Percentiles rank a stretch among this genome's conserved stretches.
phyloP scores from a whole-genome alignment of 192 early-diverging fungal species.

The Gigaspora rosea region DNA sequence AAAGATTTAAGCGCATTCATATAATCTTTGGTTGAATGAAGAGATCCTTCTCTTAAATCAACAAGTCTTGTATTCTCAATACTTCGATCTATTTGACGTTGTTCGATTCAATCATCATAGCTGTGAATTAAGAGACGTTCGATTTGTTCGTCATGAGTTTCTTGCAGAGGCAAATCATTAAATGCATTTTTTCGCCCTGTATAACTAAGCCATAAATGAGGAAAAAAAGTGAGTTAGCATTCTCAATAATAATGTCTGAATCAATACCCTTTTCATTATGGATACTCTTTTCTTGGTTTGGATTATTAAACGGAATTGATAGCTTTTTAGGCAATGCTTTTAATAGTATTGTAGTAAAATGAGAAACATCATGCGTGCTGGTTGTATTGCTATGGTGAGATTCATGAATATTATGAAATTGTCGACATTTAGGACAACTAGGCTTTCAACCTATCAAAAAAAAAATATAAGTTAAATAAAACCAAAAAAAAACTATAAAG shows the following conservation, averaged over 20 bases:
- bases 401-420: conserved; percentile 3
- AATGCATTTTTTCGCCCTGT: neutral
- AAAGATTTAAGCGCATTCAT: neutral
- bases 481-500: too few species aligned
- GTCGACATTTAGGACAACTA: conserved; percentile 4
- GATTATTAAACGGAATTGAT: conserved; percentile 12
- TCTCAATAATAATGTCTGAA: neutral
- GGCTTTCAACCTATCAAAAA: neutral
- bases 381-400: conserved; percentile 1
- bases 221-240: neutral
- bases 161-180: neutral
- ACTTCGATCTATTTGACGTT: neutral
- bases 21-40: conserved; percentile 13
- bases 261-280: neutral
- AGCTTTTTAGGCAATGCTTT: neutral
- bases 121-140: neutral
- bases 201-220: conserved; percentile 12
- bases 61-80: conserved; percentile 13
- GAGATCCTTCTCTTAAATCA: neutral
- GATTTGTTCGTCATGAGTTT: neutral
- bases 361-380: neutral
- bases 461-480: neutral
- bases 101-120: neutral
- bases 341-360: neutral
- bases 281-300: neutral